Conservation (phyloP, 2,329 filamentous ascomycete genomes). For the Fusarium sarcochroum region DNA sequence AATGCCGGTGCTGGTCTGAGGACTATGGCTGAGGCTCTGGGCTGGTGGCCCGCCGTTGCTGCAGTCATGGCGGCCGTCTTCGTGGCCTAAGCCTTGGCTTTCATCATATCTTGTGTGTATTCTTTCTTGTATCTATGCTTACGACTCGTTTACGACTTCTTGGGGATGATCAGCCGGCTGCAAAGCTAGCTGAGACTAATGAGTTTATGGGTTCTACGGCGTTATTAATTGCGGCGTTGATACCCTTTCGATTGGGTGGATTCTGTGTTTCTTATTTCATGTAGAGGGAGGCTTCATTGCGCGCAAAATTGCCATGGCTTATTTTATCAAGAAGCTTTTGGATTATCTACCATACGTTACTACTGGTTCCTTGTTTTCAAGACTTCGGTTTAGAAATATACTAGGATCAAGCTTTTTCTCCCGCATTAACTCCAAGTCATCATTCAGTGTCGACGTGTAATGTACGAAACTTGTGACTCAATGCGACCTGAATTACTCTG, state of each 20-base stretch:
- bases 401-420: not conserved
- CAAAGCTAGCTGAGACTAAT: not conserved
- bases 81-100: constrained; percentile 51
- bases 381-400: constrained; percentile 15
- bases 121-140: constrained; percentile 26
- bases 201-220: constrained; percentile 13
- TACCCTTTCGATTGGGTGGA: constrained; percentile 17
- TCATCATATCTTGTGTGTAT: constrained; percentile 12
- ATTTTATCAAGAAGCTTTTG: not conserved
- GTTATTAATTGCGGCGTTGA: constrained; percentile 27
- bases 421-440: not conserved
- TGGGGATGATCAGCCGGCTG: not conserved
- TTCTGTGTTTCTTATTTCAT: not conserved
- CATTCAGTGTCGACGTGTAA: not conserved
- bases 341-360: not conserved
- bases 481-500: not conserved
- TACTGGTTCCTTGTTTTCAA: not conserved
- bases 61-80: constrained; percentile 62
- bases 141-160: constrained; percentile 29
- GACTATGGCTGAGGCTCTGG: constrained; percentile 56
- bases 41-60: constrained; percentile 65
- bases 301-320: not conserved
- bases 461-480: not conserved
- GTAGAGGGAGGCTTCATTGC: constrained; percentile 10
- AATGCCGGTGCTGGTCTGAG: constrained; percentile 52